Evolutionary conservation across 2,329 filamentous ascomycete species (phyloP).

Genomic region (Grosmannia huntii): DNA sequence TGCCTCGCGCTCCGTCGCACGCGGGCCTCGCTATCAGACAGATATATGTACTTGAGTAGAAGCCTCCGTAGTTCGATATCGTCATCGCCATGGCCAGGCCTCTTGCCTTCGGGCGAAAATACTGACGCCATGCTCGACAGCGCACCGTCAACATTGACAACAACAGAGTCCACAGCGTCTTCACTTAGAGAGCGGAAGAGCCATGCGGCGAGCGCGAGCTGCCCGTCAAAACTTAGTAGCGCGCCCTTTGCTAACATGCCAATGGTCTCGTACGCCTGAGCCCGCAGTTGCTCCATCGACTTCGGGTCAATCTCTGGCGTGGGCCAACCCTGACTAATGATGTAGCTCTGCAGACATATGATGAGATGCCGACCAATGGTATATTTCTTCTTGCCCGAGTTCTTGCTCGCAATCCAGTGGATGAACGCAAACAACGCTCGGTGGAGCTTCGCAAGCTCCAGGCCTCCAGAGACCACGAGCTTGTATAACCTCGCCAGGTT

Average conservation of each 20-base stretch:
- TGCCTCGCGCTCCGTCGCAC: constrained; percentile 64
- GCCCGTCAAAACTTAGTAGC: constrained; percentile 38
- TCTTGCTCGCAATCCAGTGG: constrained; percentile 72
- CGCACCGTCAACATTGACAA: constrained; percentile 80
- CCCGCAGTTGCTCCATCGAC: constrained; percentile 51
- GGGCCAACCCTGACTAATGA: constrained; percentile 77
- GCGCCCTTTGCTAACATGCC: constrained; percentile 63
- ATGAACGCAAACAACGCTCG: constrained; percentile 76
- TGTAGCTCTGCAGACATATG: constrained; percentile 55
- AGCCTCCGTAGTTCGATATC: constrained; percentile 32
- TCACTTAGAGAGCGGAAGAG: constrained; percentile 73
- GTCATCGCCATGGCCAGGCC: neutral
- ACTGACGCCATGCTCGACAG: constrained; percentile 56
- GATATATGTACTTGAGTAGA: constrained; percentile 55
- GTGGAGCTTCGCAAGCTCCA: constrained; percentile 69
- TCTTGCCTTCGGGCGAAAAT: constrained; percentile 19
- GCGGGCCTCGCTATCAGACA: constrained; percentile 29
- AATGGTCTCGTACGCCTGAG: constrained; percentile 81
- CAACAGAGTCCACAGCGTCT: constrained; percentile 62
- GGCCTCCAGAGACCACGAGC: constrained; percentile 32
- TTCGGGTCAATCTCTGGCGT: constrained; percentile 22
- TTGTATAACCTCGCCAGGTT: neutral
- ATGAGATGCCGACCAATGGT: constrained; percentile 41
- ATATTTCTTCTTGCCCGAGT: constrained; percentile 44
- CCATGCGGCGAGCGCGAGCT: constrained; percentile 48